Evolutionary conservation across 306 rosid species (phyloP).

Genomic region (Herpetospermum pedunculosum): DNA sequence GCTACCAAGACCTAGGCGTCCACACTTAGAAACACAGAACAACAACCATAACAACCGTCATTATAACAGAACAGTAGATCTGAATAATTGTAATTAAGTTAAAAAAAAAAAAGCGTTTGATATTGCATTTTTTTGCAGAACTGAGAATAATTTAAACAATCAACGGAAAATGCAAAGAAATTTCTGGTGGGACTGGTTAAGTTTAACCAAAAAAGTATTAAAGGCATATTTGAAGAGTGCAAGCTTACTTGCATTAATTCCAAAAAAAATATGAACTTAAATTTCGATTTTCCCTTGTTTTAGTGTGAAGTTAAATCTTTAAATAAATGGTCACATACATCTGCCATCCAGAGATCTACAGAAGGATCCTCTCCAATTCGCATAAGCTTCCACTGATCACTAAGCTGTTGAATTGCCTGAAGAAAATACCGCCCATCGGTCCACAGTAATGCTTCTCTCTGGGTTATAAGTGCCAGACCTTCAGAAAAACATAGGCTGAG

Average conservation of each 20-base stretch:
- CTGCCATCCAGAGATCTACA: slow-evolving; percentile 83
- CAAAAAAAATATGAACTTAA: not conserved
- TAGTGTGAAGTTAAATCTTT: not conserved
- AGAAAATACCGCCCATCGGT: slow-evolving; percentile 94
- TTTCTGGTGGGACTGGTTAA: not conserved
- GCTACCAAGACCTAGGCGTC: not conserved
- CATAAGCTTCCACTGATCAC: slow-evolving; percentile 85
- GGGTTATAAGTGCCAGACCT: slow-evolving; percentile 88
- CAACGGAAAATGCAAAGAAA: not conserved
- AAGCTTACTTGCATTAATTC: not conserved
- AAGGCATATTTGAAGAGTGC: not conserved
- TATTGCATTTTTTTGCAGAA: not conserved
- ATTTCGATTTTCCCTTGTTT: not conserved
- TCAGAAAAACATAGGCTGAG: not conserved
- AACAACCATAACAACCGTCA: not conserved
- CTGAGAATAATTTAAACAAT: not conserved
- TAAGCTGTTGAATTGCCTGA: slow-evolving; percentile 82
- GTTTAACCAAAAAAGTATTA: not conserved
- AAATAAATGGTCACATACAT: slow-evolving; percentile 42
- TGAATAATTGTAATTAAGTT: not conserved
- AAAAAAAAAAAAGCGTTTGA: not conserved
- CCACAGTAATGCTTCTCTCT: slow-evolving; percentile 69
- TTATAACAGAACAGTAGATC: not conserved
- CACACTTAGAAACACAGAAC: not conserved
- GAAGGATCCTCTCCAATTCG: slow-evolving; percentile 92